Evolutionary conservation across 192 early-diverging fungal species (phyloP).

Genomic region (Backusella macrospora): DNA sequence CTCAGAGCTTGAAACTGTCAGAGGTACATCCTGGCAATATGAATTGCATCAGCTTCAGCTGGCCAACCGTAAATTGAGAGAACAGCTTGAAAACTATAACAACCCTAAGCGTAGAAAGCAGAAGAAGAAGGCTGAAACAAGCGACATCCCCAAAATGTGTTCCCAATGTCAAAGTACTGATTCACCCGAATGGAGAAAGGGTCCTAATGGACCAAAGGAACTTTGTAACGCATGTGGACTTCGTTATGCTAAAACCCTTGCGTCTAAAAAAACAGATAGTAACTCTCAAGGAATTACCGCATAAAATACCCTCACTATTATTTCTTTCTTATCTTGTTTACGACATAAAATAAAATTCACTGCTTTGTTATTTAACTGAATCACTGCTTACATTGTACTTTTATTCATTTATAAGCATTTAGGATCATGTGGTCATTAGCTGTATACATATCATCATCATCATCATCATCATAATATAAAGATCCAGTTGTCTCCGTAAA

Average conservation of each 20-base stretch:
- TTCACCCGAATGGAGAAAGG: conserved; percentile 50
- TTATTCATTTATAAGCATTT: not conserved
- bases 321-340: not conserved
- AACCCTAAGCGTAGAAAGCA: conserved; percentile 43
- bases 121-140: conserved; percentile 20
- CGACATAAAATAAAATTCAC: not conserved
- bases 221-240: conserved; percentile 68
- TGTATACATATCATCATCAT: not conserved
- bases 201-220: conserved; percentile 63
- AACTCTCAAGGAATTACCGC: not conserved
- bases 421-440: not conserved
- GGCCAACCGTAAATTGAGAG: conserved; percentile 57
- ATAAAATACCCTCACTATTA: not conserved
- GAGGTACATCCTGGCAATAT: conserved; percentile 61
- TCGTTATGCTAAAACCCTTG: conserved; percentile 50
- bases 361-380: not conserved
- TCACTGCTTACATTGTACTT: not conserved
- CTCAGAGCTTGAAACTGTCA: conserved; percentile 43
- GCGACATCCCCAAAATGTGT: conserved; percentile 32
- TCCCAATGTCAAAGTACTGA: conserved; percentile 31
- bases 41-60: conserved; percentile 65
- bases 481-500: too few species aligned
- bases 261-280: conserved; percentile 18
- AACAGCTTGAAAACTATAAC: conserved; percentile 51
- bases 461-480: too few species aligned